Conservation (phyloP, 371 early-diverging fungal genomes). For the Fennellomyces sp. region DNA sequence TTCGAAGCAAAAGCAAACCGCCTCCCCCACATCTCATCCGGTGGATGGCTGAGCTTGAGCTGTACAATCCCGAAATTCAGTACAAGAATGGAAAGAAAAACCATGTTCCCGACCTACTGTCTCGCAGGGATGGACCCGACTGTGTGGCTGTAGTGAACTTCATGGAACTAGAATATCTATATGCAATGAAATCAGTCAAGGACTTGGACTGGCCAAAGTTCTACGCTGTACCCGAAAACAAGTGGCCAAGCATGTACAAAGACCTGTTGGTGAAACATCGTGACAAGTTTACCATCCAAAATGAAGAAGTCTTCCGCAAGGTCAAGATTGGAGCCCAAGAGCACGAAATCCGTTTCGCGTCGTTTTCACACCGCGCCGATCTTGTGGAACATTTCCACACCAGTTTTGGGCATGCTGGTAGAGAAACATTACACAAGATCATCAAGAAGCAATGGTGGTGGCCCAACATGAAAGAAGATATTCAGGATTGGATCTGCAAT, state of each 20-base stretch:
- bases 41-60: slow-evolving; percentile 22
- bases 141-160: background rate
- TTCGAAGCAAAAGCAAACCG: slow-evolving; percentile 12
- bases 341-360: no score
- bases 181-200: no score
- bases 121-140: background rate
- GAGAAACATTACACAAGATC: slow-evolving; percentile 10
- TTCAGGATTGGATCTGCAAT: slow-evolving; percentile 19
- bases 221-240: no score
- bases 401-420: slow-evolving; percentile 16
- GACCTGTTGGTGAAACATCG: no score
- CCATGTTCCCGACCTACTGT: slow-evolving; percentile 15
- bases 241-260: no score
- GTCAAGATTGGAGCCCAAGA: no score
- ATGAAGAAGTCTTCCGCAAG: no score
- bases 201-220: no score
- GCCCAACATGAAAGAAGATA: no score
- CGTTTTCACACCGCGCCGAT: no score
- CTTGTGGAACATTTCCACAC: no score
- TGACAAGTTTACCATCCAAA: no score
- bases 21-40: slow-evolving; percentile 3
- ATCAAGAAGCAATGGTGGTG: slow-evolving; percentile 15
- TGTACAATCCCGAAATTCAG: slow-evolving; percentile 2
- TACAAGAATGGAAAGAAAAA: slow-evolving; percentile 18
- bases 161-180: background rate